These are phyloP conservation scores for Pyrus communis DNA, from an alignment of 306 rosid genomes.

Conservation along the genomic window DNA sequence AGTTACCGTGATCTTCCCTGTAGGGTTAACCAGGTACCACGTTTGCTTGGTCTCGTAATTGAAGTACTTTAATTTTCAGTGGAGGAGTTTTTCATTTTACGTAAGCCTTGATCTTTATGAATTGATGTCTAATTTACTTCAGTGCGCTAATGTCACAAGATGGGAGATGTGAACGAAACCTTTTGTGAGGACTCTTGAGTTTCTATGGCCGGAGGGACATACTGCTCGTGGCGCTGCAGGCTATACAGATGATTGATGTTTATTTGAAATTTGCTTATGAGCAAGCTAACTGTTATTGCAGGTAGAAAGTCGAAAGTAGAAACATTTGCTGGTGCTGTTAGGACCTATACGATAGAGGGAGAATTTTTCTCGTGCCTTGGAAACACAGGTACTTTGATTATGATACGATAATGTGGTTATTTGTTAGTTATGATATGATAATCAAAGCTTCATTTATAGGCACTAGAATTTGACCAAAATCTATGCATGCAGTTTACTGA, in stretches of 20 bases:
- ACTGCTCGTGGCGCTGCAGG: conserved; percentile 88
- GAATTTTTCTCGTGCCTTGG: conserved; percentile 86
- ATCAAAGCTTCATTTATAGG: neutral
- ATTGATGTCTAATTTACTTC: conserved; percentile 16
- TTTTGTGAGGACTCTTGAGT: conserved; percentile 83
- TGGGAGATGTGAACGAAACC: conserved; percentile 98
- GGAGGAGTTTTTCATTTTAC: neutral
- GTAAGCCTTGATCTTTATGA: neutral
- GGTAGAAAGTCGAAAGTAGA: conserved; percentile 89
- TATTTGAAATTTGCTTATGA: conserved; percentile 81
- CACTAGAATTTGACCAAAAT: conserved; percentile 11
- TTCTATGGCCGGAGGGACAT: conserved; percentile 97
- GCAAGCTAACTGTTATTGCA: conserved; percentile 84
- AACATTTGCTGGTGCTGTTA: conserved; percentile 93
- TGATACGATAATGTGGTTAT: neutral
- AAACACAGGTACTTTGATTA: conserved; percentile 55
- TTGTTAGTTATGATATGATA: neutral
- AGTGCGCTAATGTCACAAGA: conserved; percentile 95
- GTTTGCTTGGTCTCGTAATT: conserved; percentile 1
- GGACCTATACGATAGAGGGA: conserved; percentile 91
- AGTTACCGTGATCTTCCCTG: conserved; percentile 93
- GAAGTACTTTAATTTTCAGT: neutral
- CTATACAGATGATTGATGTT: conserved; percentile 83
- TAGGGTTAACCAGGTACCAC: conserved; percentile 68
- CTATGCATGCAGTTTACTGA: conserved; percentile 64